Evolutionary conservation across 345 rosid species (phyloP).

Genomic region (Eutrema yunnanense): DNA sequence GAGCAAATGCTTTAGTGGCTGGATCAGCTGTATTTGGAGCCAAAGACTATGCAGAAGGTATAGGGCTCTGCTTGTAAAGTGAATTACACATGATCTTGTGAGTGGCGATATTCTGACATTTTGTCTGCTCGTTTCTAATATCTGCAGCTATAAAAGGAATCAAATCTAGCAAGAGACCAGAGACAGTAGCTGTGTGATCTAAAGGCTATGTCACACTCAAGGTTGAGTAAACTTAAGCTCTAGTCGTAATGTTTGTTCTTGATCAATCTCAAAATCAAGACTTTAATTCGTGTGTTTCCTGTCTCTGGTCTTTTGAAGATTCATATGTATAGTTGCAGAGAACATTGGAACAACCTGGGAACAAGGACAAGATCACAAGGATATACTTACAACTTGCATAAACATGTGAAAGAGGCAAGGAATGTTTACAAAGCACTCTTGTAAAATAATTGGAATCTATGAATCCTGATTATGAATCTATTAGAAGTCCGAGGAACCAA

Average conservation of each 20-base stretch:
- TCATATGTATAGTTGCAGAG: conserved; percentile 4
- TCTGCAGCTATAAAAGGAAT: conserved; percentile 75
- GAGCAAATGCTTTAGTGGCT: conserved; percentile 89
- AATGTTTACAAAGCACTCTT: conserved; percentile 13
- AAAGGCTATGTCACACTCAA: background rate
- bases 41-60: conserved; percentile 90
- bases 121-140: background rate
- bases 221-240: background rate
- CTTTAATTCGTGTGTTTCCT: background rate
- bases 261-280: background rate
- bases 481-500: background rate
- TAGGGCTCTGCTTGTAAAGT: background rate
- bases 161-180: conserved; percentile 82
- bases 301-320: conserved; percentile 4
- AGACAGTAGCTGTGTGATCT: conserved; percentile 55
- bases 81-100: background rate
- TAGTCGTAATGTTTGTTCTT: background rate
- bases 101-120: background rate
- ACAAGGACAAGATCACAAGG: background rate
- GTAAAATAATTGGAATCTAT: background rate
- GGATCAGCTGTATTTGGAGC: conserved; percentile 97
- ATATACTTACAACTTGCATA: background rate
- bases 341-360: conserved; percentile 7
- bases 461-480: background rate
- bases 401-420: conserved; percentile 8